phyloP scores from a whole-genome alignment of 2,329 filamentous ascomycete genomes.

The Aureobasidium sp. region DNA sequence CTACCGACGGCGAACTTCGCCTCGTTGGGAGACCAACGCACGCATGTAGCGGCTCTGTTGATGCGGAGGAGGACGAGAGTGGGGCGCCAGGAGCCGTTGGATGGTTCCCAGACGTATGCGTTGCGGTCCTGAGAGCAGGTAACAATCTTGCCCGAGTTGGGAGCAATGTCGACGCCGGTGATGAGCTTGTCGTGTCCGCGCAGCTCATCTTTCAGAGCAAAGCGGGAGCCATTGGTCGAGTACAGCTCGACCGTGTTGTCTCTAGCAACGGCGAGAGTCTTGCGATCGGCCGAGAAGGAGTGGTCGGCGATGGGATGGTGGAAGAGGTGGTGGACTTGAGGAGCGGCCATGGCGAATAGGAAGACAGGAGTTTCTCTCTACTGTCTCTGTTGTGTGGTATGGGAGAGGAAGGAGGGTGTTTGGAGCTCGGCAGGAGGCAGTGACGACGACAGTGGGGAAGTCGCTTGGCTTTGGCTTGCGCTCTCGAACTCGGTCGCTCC shows the following conservation, averaged over 20 bases:
- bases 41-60: slow-evolving; percentile 91
- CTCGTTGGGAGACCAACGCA: slow-evolving; percentile 94
- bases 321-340: slow-evolving; percentile 95
- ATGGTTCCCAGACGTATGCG: slow-evolving; percentile 91
- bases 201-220: slow-evolving; percentile 81
- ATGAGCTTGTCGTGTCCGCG: slow-evolving; percentile 97
- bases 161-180: slow-evolving; percentile 92
- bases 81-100: slow-evolving; percentile 84
- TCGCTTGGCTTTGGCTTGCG: not conserved
- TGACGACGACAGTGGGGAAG: slow-evolving; percentile 1
- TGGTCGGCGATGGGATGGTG: slow-evolving; percentile 95
- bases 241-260: slow-evolving; percentile 90
- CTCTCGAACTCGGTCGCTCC: not conserved
- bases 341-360: slow-evolving; percentile 62
- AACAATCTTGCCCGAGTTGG: slow-evolving; percentile 83
- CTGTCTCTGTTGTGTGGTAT: slow-evolving; percentile 52
- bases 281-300: slow-evolving; percentile 89
- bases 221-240: slow-evolving; percentile 60
- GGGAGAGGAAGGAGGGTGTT: not conserved
- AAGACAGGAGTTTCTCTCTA: slow-evolving; percentile 91
- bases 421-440: not conserved
- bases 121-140: slow-evolving; percentile 98
- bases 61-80: slow-evolving; percentile 95
- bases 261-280: slow-evolving; percentile 81
- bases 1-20: slow-evolving; percentile 97